Evolutionary conservation across 768 basidiomycete species (phyloP).

Genomic region (Kwoniella dendrophila): DNA sequence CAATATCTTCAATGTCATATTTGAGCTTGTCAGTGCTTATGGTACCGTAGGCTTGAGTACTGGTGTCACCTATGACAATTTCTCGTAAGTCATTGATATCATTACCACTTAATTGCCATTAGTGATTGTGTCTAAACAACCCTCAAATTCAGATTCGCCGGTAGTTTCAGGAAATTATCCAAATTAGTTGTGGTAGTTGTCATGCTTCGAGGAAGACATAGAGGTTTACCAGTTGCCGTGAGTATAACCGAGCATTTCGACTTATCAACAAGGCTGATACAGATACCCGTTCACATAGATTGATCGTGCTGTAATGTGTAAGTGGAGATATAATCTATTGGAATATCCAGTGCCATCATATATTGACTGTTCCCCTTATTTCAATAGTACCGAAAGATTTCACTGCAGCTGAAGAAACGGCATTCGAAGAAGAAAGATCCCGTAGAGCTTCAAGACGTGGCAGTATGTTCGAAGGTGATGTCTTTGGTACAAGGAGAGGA

Average conservation of each 20-base stretch:
- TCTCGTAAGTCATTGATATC: constrained; percentile 15
- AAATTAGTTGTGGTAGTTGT: constrained; percentile 84
- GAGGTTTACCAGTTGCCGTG: constrained; percentile 61
- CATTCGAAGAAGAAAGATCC: constrained; percentile 50
- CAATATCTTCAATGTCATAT: constrained; percentile 71
- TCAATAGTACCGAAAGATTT: constrained; percentile 51
- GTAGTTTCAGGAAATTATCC: constrained; percentile 74
- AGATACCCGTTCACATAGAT: constrained; percentile 29
- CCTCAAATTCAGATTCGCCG: constrained; percentile 67
- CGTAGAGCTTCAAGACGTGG: constrained; percentile 39
- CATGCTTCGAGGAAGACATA: constrained; percentile 92
- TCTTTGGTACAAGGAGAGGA: constrained; percentile 16
- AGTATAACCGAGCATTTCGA: constrained; percentile 6
- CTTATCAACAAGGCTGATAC: not conserved
- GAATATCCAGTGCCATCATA: not conserved
- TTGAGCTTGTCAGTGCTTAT: constrained; percentile 56
- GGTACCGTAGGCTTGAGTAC: constrained; percentile 75
- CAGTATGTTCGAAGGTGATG: constrained; percentile 24
- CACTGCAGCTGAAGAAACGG: constrained; percentile 51
- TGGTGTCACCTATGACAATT: constrained; percentile 68
- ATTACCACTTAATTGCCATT: not conserved
- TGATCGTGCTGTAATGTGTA: constrained; percentile 55
- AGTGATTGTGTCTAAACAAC: not conserved
- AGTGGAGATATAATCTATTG: constrained; percentile 8
- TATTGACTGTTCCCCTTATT: not conserved